Percentiles rank a stretch among this genome's conserved stretches.
phyloP scores from a whole-genome alignment of 331 rosid species.

The Acacia concinna region DNA sequence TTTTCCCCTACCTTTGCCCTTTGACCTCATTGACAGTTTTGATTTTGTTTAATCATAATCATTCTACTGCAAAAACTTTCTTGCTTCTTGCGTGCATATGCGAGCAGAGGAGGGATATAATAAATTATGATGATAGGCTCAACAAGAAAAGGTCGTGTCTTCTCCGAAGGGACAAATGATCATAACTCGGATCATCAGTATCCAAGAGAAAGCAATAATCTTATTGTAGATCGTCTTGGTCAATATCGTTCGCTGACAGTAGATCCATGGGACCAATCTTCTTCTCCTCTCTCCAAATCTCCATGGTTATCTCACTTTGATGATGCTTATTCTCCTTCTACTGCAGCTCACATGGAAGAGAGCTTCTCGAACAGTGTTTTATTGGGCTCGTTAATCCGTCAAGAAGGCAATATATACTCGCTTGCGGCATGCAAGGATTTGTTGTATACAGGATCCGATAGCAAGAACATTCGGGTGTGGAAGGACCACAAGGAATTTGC shows the following conservation, averaged over 20 bases:
- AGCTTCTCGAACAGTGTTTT: conserved; percentile 32
- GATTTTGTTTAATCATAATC: conserved; percentile 16
- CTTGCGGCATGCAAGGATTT: conserved; percentile 53
- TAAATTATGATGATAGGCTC: conserved; percentile 38
- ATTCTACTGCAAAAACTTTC: not conserved
- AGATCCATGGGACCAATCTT: conserved; percentile 2
- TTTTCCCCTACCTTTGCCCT: not conserved
- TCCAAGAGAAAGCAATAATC: not conserved
- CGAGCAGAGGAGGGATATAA: conserved; percentile 1
- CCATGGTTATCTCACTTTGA: conserved; percentile 46
- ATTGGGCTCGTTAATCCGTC: conserved; percentile 55
- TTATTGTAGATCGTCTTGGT: not conserved
- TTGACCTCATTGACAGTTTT: not conserved
- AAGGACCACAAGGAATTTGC: conserved; percentile 53
- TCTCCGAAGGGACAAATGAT: conserved; percentile 24
- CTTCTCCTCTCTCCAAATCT: conserved; percentile 40
- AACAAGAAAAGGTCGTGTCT: conserved; percentile 34
- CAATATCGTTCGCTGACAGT: not conserved
- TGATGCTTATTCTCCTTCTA: not conserved
- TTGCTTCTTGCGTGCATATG: not conserved
- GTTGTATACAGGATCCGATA: conserved; percentile 30
- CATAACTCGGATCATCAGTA: not conserved
- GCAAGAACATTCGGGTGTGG: conserved; percentile 66
- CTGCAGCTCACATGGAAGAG: not conserved
- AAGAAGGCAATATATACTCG: conserved; percentile 63